phyloP scores from a whole-genome alignment of 176 grass and related monocot species.

The Paspalum vaginatum region DNA sequence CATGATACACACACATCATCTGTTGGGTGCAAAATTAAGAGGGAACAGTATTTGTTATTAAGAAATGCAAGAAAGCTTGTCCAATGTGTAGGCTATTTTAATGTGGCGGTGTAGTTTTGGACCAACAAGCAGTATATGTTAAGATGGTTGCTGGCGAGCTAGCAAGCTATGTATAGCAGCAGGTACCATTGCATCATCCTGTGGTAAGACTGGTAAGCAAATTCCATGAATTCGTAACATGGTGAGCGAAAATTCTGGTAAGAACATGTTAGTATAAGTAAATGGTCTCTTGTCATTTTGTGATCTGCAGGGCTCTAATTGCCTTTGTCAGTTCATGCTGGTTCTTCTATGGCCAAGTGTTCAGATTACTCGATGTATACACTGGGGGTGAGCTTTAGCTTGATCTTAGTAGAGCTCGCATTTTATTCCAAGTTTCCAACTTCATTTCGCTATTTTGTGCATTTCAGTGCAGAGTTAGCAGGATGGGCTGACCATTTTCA shows the following conservation, averaged over 20 bases:
- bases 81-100: not conserved
- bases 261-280: not conserved
- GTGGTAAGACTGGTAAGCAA: not conserved
- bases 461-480: not conserved
- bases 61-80: not conserved
- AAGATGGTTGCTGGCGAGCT: not conserved
- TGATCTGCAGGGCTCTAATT: not conserved
- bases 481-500: not conserved
- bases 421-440: not conserved
- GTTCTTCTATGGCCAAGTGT: not conserved
- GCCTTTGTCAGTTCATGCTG: not conserved
- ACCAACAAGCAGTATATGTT: slow-evolving; percentile 13
- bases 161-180: not conserved
- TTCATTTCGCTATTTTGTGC: not conserved
- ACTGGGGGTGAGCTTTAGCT: not conserved
- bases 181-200: not conserved
- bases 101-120: not conserved
- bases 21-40: not conserved
- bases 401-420: not conserved
- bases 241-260: slow-evolving; percentile 11
- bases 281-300: not conserved
- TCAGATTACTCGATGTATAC: not conserved
- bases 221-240: not conserved
- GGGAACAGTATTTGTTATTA: not conserved
- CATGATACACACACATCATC: not conserved